phyloP scores from a whole-genome alignment of 148 eudicot genomes.

The Simmondsia chinensis region DNA sequence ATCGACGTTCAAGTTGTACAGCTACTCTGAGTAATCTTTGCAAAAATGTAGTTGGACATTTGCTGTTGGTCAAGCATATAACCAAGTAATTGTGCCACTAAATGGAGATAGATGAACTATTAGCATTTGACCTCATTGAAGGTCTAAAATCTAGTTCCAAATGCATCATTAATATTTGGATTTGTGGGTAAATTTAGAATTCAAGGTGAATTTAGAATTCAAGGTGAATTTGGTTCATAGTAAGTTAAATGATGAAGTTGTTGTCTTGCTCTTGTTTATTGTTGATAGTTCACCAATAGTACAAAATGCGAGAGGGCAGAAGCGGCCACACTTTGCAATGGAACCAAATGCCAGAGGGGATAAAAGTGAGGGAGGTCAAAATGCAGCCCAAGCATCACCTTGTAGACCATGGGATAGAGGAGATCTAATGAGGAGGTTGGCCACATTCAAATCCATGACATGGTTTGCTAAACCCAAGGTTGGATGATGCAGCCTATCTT shows the following conservation, averaged over 20 bases:
- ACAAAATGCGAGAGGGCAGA: constrained; percentile 39
- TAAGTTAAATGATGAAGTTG: not conserved
- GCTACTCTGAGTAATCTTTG: no score
- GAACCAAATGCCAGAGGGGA: constrained; percentile 26
- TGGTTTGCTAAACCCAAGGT: constrained; percentile 99
- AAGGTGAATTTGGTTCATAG: not conserved
- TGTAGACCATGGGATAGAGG: constrained; percentile 95
- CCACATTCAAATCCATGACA: constrained; percentile 93
- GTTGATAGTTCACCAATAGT: constrained; percentile 25
- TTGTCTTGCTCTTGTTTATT: not conserved
- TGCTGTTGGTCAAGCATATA: no score
- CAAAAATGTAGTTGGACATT: no score
- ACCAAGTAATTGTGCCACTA: no score
- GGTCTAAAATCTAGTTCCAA: no score
- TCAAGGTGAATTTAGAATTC: no score
- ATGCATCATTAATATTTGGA: no score
- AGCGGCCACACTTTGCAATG: constrained; percentile 34
- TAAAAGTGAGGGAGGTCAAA: constrained; percentile 18
- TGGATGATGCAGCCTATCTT: constrained; percentile 10
- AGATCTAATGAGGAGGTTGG: constrained; percentile 68
- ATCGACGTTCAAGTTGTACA: no score
- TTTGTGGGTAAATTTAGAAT: no score
- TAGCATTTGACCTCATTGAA: no score
- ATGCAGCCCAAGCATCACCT: constrained; percentile 35
- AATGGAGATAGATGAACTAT: no score